These are phyloP conservation scores for Colletotrichum endophyticum DNA, from an alignment of 2,329 filamentous ascomycete species.

Conservation along the genomic window DNA sequence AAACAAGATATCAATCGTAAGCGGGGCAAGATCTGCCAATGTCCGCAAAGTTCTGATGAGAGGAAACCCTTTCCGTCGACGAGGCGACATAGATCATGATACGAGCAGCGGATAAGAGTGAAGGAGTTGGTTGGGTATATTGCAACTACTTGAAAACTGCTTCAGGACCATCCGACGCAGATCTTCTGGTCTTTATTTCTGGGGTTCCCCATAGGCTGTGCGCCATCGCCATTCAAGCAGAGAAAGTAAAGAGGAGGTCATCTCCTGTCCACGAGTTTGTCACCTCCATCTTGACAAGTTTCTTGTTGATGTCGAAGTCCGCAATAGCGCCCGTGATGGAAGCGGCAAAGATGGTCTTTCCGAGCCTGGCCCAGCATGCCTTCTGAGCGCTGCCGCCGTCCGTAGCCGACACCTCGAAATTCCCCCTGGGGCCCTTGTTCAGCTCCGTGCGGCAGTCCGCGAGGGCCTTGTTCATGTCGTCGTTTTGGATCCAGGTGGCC, in stretches of 20 bases:
- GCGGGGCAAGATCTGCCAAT: background rate
- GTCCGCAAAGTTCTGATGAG: rapidly evolving
- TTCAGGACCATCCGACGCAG: background rate
- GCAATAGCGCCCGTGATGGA: background rate
- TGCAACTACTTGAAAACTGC: background rate
- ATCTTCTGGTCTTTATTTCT: background rate
- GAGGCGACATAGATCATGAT: background rate
- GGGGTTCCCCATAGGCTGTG: background rate
- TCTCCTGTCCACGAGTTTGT: background rate
- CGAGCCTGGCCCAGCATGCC: background rate
- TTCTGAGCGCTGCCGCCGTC: background rate
- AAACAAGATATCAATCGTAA: rapidly evolving
- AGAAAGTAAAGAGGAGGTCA: background rate
- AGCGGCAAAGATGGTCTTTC: background rate
- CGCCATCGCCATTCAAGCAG: background rate
- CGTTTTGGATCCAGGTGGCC: background rate
- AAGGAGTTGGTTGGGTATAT: background rate
- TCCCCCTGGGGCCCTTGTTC: background rate
- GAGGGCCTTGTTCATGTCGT: background rate
- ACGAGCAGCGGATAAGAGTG: background rate
- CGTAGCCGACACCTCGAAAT: background rate
- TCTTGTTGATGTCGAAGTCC: background rate
- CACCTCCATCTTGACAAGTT: background rate
- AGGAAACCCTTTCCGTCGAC: background rate
- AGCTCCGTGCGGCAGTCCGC: background rate